phyloP scores from a whole-genome alignment of 2,329 filamentous ascomycete species.

The Microcyclosporella mali region DNA sequence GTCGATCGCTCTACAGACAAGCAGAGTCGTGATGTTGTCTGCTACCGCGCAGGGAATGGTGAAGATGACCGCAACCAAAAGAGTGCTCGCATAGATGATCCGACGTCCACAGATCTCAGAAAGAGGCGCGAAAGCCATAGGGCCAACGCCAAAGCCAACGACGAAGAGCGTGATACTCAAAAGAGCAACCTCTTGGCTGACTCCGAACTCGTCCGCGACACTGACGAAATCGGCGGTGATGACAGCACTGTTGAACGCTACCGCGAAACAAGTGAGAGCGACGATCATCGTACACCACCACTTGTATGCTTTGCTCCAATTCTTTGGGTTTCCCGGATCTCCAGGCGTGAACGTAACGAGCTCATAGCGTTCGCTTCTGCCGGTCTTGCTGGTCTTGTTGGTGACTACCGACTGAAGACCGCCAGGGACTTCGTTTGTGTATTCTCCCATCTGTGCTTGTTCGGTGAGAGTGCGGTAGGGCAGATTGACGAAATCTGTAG shows the following conservation, averaged over 20 bases:
- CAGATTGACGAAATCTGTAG: slow-evolving; percentile 16
- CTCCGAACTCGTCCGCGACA: slow-evolving; percentile 56
- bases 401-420: slow-evolving; percentile 23
- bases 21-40: slow-evolving; percentile 49
- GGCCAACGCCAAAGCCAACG: slow-evolving; percentile 26
- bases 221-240: slow-evolving; percentile 70
- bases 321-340: slow-evolving; percentile 31
- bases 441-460: slow-evolving; percentile 24
- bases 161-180: slow-evolving; percentile 51
- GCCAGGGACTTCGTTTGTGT: slow-evolving; percentile 21
- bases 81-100: slow-evolving; percentile 47
- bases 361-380: slow-evolving; percentile 44
- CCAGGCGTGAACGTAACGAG: slow-evolving; percentile 65
- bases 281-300: slow-evolving; percentile 66
- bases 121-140: slow-evolving; percentile 46
- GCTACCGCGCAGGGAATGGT: slow-evolving; percentile 54
- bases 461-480: slow-evolving; percentile 20
- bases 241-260: slow-evolving; percentile 57
- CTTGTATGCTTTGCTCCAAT: slow-evolving; percentile 27
- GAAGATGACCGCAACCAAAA: slow-evolving; percentile 48
- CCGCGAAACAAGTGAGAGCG: slow-evolving; percentile 48
- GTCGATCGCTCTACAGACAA: slow-evolving; percentile 50
- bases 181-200: slow-evolving; percentile 66
- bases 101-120: slow-evolving; percentile 53
- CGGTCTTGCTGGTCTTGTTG: slow-evolving; percentile 22